These are phyloP conservation scores for Suillus brevipes DNA, from an alignment of 768 basidiomycete genomes.

Conservation along the genomic window DNA sequence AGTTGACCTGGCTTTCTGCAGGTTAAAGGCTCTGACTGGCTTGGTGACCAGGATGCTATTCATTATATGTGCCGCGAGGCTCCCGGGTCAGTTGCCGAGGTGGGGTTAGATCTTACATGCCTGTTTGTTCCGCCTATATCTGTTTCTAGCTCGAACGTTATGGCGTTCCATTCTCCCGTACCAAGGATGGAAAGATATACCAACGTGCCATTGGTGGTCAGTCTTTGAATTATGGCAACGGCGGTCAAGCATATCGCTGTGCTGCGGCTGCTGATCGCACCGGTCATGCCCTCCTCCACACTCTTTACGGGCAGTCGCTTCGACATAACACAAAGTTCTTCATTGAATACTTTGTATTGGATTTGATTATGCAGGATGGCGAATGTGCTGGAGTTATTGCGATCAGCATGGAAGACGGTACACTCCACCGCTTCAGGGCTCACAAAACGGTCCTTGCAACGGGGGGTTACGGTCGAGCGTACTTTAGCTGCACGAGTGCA, in stretches of 20 bases:
- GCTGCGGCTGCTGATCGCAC: conserved; percentile 99
- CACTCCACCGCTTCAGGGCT: conserved; percentile 95
- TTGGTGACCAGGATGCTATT: conserved; percentile 99
- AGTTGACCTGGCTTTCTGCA: conserved; percentile 32
- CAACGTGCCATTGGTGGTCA: conserved; percentile 99
- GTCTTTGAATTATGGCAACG: conserved; percentile 94
- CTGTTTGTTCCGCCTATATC: not conserved
- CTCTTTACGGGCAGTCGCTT: conserved; percentile 97
- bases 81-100: conserved; percentile 90
- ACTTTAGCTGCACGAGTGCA: conserved; percentile 98
- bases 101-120: conserved; percentile 29
- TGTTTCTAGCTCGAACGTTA: conserved; percentile 86
- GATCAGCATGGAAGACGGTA: conserved; percentile 99
- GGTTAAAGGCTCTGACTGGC: conserved; percentile 99
- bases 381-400: conserved; percentile 99
- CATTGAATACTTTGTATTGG: conserved; percentile 98
- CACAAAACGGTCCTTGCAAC: conserved; percentile 99
- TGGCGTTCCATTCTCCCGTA: conserved; percentile 97
- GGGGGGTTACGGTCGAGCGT: conserved; percentile 96
- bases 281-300: conserved; percentile 97
- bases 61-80: conserved; percentile 99
- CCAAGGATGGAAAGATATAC: conserved; percentile 98
- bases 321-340: conserved; percentile 99
- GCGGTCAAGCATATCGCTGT: conserved; percentile 98
- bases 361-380: conserved; percentile 97